A percentile compares a stretch with the other conserved stretches of the same genome.
Evolutionary conservation across 2,329 filamentous ascomycete genomes (phyloP).

Genomic region (Stemphylium lycopersici): DNA sequence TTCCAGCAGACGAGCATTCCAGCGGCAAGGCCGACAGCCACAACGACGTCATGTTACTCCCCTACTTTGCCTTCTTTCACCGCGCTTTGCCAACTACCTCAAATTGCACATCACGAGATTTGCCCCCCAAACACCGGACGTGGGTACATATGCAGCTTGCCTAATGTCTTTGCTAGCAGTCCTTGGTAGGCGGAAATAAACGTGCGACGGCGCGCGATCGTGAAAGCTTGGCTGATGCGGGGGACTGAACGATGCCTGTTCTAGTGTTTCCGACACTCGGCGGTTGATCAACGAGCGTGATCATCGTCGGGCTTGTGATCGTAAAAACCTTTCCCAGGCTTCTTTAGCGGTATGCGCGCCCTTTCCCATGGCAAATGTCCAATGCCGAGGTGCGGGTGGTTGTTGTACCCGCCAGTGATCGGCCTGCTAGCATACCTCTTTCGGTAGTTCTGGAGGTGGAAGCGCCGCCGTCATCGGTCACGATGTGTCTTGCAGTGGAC

Average conservation of each 20-base stretch:
- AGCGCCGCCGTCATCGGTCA: background rate
- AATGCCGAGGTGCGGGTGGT: background rate
- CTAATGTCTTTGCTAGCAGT: conserved; percentile 1
- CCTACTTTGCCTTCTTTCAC: background rate
- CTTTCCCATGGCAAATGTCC: background rate
- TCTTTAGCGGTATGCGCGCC: background rate
- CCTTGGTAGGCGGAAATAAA: conserved; percentile 4
- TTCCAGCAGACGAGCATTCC: background rate
- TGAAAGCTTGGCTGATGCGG: conserved; percentile 10
- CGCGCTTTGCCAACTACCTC: conserved; percentile 6
- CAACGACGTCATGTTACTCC: background rate
- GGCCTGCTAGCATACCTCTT: background rate
- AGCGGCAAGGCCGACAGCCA: background rate
- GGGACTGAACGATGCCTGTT: conserved; percentile 8
- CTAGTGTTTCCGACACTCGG: conserved; percentile 3
- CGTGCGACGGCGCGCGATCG: conserved; percentile 11
- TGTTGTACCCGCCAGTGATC: conserved; percentile 1
- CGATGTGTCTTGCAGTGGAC: background rate
- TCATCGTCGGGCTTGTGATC: conserved; percentile 10
- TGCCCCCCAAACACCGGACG: conserved; percentile 2
- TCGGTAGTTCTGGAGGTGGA: background rate
- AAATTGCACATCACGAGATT: conserved; percentile 6
- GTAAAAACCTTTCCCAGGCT: background rate
- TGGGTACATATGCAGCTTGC: conserved; percentile 3
- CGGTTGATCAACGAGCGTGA: conserved; percentile 5